Conservation (phyloP, 1,284 basidiomycete genomes). For the Blastosporella zonata region DNA sequence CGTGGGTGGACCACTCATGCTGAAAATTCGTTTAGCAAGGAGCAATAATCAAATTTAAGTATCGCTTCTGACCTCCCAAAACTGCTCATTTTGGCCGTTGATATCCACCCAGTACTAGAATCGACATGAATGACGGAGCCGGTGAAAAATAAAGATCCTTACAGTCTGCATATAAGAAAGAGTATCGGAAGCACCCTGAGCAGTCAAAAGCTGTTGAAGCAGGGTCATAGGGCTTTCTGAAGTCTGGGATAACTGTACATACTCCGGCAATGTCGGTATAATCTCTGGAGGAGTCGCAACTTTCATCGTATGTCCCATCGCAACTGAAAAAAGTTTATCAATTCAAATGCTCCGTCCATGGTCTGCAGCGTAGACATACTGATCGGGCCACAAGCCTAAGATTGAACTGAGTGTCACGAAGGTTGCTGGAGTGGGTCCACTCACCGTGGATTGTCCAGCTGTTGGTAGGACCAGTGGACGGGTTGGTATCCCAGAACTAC, state of each 20-base stretch:
- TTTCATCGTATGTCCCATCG: conserved; percentile 58
- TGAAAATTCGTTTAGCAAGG: conserved; percentile 19
- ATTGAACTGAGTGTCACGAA: conserved; percentile 8
- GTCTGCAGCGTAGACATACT: conserved; percentile 39
- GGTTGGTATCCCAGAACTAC: conserved; percentile 64
- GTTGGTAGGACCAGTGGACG: conserved; percentile 59
- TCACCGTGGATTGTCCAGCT: conserved; percentile 78
- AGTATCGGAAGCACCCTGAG: conserved; percentile 57
- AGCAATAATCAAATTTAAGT: not conserved
- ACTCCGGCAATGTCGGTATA: conserved; percentile 59
- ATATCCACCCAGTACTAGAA: conserved; percentile 62
- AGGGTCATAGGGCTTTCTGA: not conserved
- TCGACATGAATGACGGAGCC: not conserved
- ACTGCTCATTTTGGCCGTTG: conserved; percentile 56
- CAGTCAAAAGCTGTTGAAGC: conserved; percentile 48
- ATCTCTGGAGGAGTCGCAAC: conserved; percentile 64
- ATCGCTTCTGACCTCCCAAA: conserved; percentile 60
- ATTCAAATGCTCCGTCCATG: not conserved
- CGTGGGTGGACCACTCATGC: conserved; percentile 74
- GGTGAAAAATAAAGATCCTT: not conserved
- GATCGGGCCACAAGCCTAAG: conserved; percentile 67
- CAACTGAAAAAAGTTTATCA: conserved; percentile 44
- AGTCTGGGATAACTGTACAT: conserved; percentile 15
- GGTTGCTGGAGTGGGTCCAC: conserved; percentile 14
- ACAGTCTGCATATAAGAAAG: conserved; percentile 67